Conservation (phyloP, 164 flowering plant species). For the Liriodendron chinense region DNA sequence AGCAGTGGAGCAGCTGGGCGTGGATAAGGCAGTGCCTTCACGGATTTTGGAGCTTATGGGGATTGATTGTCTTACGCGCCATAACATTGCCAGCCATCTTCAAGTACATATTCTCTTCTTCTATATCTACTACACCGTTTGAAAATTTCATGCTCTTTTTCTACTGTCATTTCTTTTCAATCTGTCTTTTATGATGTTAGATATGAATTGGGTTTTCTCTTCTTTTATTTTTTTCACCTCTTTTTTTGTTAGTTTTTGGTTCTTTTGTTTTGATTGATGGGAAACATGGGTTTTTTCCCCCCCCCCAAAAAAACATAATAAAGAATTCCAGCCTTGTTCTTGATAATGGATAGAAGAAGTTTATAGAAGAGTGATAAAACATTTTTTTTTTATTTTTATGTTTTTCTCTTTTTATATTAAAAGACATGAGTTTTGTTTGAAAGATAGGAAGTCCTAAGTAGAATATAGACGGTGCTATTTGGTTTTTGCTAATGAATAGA, state of each 20-base stretch:
- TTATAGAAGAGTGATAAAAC: too few species aligned
- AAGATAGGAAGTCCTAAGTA: too few species aligned
- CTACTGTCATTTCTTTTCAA: not conserved
- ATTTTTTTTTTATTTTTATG: too few species aligned
- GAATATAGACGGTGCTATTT: too few species aligned
- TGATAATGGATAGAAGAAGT: too few species aligned
- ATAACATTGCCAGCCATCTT: conserved; percentile 97
- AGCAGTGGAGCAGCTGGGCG: conserved; percentile 98
- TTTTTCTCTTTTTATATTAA: too few species aligned
- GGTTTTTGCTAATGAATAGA: too few species aligned
- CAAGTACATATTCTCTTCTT: conserved; percentile 45
- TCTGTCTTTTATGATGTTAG: not conserved
- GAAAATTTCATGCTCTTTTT: not conserved
- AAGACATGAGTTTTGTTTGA: too few species aligned
- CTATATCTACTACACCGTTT: not conserved
- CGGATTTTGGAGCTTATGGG: conserved; percentile 94
- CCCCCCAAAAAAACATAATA: too few species aligned
- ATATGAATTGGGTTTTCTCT: not conserved
- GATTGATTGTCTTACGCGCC: conserved; percentile 95
- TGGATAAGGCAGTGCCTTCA: conserved; percentile 98
- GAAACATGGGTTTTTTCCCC: too few species aligned
- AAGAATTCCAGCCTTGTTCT: too few species aligned
- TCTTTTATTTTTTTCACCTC: not conserved
- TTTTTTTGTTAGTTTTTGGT: not conserved
- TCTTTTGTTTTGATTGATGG: too few species aligned